Conservation (phyloP, 2,329 filamentous ascomycete species). For the Lecanoromycetidae sp. region DNA sequence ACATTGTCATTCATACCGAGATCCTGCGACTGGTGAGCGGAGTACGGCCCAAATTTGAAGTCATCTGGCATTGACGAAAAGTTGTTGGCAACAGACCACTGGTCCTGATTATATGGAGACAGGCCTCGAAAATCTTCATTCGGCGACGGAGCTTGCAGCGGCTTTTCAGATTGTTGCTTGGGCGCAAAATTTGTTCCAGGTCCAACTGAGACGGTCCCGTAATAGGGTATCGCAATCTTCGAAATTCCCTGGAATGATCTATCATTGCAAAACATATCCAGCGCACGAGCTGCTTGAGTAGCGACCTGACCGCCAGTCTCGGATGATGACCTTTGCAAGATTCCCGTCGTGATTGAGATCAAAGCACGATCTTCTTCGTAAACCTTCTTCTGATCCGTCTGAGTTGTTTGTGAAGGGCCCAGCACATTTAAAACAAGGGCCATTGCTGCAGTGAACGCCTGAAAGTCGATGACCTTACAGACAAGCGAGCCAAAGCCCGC, state of each 20-base stretch:
- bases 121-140: not conserved
- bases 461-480: conserved; percentile 39
- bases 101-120: not conserved
- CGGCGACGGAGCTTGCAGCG: not conserved
- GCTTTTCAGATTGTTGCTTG: not conserved
- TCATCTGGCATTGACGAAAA: not conserved
- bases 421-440: conserved; percentile 34
- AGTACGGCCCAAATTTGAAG: not conserved
- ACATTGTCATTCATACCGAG: not conserved
- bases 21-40: not conserved
- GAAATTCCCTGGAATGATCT: conserved; percentile 21
- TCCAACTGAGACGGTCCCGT: conserved; percentile 32
- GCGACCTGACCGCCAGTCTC: conserved; percentile 32
- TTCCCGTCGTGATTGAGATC: conserved; percentile 24
- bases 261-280: conserved; percentile 29
- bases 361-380: conserved; percentile 29
- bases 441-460: conserved; percentile 36
- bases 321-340: conserved; percentile 25
- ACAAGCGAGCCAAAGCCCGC: conserved; percentile 14
- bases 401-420: conserved; percentile 23
- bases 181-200: conserved; percentile 25
- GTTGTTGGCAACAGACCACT: not conserved
- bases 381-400: conserved; percentile 22
- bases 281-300: conserved; percentile 31
- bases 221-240: conserved; percentile 35